A percentile compares a stretch with the other conserved stretches of the same genome.
phyloP scores from a whole-genome alignment of 257 asterid species.

The Verbascum thapsus region DNA sequence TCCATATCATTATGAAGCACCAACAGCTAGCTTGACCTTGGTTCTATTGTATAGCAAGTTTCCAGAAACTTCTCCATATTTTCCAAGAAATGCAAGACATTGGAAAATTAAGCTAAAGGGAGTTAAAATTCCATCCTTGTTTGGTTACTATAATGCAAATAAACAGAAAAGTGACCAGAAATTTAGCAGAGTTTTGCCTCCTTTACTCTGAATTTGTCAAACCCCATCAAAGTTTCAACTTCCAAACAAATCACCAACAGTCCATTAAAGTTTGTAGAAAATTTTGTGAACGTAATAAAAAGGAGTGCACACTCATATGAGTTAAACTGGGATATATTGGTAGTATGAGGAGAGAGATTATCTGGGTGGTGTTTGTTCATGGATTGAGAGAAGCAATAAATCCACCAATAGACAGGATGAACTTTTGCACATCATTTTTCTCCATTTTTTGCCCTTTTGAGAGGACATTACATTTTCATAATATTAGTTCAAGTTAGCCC shows the following conservation, averaged over 20 bases:
- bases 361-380: no score
- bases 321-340: background rate
- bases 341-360: no score
- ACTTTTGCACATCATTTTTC: no score
- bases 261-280: background rate
- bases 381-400: no score
- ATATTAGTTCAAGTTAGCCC: no score
- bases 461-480: no score
- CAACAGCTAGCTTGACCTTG: background rate
- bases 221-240: background rate
- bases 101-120: background rate
- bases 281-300: background rate
- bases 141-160: no score
- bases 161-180: no score
- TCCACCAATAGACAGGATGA: no score
- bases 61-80: background rate
- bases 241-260: background rate
- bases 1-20: background rate
- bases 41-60: background rate
- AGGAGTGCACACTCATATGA: background rate
- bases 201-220: no score
- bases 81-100: background rate
- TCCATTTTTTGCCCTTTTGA: no score
- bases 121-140: background rate
- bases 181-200: no score